phyloP scores from a whole-genome alignment of 164 flowering plant species.

The Saururus chinensis region DNA sequence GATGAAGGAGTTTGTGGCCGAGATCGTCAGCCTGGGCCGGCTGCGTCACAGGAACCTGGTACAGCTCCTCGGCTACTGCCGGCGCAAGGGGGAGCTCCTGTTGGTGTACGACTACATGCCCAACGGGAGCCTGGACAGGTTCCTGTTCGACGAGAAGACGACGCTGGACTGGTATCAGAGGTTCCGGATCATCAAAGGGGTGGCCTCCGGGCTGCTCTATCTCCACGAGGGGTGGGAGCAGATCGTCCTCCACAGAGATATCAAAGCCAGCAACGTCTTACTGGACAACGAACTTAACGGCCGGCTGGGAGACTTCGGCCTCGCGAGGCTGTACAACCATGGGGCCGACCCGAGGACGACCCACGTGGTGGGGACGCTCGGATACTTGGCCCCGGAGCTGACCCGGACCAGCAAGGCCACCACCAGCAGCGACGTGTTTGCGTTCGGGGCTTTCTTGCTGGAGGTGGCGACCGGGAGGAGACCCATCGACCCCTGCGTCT shows the following conservation, averaged over 20 bases:
- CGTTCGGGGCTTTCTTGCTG: constrained; percentile 7
- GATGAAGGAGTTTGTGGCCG: constrained; percentile 40
- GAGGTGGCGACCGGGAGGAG: constrained; percentile 13
- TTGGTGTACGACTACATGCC: constrained; percentile 53
- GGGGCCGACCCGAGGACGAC: constrained; percentile 9
- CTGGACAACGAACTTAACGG: constrained; percentile 6
- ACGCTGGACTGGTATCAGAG: constrained; percentile 35
- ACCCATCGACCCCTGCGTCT: constrained; percentile 1
- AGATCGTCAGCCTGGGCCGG: constrained; percentile 36
- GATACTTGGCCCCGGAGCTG: constrained; percentile 9
- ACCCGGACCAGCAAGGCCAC: constrained; percentile 1
- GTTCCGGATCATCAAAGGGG: constrained; percentile 12
- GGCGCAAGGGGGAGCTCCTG: constrained; percentile 36
- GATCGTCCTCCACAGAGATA: constrained; percentile 9
- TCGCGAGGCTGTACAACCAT: constrained; percentile 8
- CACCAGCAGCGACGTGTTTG: constrained; percentile 6
- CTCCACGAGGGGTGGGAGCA: constrained; percentile 12
- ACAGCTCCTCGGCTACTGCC: constrained; percentile 35
- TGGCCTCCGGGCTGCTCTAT: constrained; percentile 10
- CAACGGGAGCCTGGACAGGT: constrained; percentile 44
- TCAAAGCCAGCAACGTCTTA: constrained; percentile 14
- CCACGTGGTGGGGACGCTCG: constrained; percentile 8
- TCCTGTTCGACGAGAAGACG: constrained; percentile 3
- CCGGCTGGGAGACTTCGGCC: constrained; percentile 10
- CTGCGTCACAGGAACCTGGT: constrained; percentile 46